Percentiles rank a stretch among this genome's conserved stretches.
Evolutionary conservation across 805 yeast species (phyloP).

Genomic region (Wickerhamomyces bisporus): DNA sequence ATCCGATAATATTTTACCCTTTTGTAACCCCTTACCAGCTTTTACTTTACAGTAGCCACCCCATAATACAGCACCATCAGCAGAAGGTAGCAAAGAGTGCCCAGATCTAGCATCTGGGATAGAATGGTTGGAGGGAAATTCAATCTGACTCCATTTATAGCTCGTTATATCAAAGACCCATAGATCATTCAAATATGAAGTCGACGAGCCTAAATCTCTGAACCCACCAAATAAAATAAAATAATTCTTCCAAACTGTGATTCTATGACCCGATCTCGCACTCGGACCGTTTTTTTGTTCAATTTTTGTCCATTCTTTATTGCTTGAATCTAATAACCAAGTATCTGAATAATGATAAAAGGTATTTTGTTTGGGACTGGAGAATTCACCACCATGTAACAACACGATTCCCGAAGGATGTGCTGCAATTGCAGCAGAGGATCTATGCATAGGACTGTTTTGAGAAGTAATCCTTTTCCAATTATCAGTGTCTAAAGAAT

Average conservation of each 20-base stretch:
- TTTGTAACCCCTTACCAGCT: slow-evolving; percentile 81
- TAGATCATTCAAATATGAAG: slow-evolving; percentile 77
- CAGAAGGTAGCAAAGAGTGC: slow-evolving; percentile 74
- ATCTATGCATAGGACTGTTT: slow-evolving; percentile 87
- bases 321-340: slow-evolving; percentile 82
- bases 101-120: slow-evolving; percentile 92
- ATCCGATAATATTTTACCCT: slow-evolving; percentile 85
- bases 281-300: slow-evolving; percentile 74
- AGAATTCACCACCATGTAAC: slow-evolving; percentile 94
- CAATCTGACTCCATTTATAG: slow-evolving; percentile 88
- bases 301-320: slow-evolving; percentile 86
- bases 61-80: slow-evolving; percentile 79
- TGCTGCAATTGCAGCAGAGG: slow-evolving; percentile 89
- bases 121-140: slow-evolving; percentile 74
- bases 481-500: slow-evolving; percentile 66
- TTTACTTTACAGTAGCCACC: slow-evolving; percentile 96
- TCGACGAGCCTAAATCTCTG: slow-evolving; percentile 78
- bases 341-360: slow-evolving; percentile 96
- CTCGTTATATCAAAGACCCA: slow-evolving; percentile 91
- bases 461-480: slow-evolving; percentile 81
- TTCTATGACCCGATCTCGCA: slow-evolving; percentile 88
- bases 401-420: slow-evolving; percentile 87
- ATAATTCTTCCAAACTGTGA: slow-evolving; percentile 89
- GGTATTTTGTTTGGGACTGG: slow-evolving; percentile 92
- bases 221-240: slow-evolving; percentile 88